A percentile compares a stretch with the other conserved stretches of the same genome.
Conservation (phyloP, 2,329 filamentous ascomycete species). For the Xenoacremonium recifei region DNA sequence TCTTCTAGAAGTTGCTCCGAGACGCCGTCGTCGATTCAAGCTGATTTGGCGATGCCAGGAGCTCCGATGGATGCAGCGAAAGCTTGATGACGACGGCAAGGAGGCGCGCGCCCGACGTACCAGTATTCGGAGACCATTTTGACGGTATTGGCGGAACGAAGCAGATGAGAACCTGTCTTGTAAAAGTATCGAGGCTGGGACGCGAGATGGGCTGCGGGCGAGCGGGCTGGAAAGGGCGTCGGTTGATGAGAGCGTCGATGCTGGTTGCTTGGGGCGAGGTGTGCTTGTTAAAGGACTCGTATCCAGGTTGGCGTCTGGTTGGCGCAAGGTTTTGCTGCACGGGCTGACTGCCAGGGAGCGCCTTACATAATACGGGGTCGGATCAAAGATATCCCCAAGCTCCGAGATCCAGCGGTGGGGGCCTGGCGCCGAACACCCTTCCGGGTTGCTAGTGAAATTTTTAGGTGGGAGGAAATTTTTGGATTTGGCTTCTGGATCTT, state of each 20-base stretch:
- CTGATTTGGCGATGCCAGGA: constrained; percentile 22
- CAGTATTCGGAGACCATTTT: constrained; percentile 80
- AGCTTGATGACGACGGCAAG: constrained; percentile 30
- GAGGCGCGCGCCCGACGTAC: constrained; percentile 57
- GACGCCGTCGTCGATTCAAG: constrained; percentile 6
- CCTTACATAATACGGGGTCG: constrained; percentile 30
- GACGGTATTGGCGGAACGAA: constrained; percentile 34
- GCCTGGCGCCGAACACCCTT: constrained; percentile 7
- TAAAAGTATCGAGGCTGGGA: constrained; percentile 14
- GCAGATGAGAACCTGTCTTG: constrained; percentile 10
- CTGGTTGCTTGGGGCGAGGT: constrained; percentile 26
- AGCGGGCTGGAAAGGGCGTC: constrained; percentile 13
- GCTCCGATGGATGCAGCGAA: constrained; percentile 28
- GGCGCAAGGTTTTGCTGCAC: constrained; percentile 42
- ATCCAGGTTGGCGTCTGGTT: constrained; percentile 37
- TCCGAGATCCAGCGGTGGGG: neutral
- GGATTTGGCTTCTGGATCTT: constrained; percentile 9
- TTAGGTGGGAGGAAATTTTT: constrained; percentile 15
- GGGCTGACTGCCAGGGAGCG: constrained; percentile 24
- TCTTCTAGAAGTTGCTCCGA: constrained; percentile 4
- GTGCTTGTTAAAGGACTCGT: constrained; percentile 39
- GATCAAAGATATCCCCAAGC: constrained; percentile 11
- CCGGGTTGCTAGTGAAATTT: constrained; percentile 27
- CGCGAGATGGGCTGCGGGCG: constrained; percentile 13
- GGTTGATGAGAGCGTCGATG: constrained; percentile 26